Percentiles rank a stretch among this genome's conserved stretches.
phyloP scores from a whole-genome alignment of 768 basidiomycete species.

The Pulveroboletus sp. region DNA sequence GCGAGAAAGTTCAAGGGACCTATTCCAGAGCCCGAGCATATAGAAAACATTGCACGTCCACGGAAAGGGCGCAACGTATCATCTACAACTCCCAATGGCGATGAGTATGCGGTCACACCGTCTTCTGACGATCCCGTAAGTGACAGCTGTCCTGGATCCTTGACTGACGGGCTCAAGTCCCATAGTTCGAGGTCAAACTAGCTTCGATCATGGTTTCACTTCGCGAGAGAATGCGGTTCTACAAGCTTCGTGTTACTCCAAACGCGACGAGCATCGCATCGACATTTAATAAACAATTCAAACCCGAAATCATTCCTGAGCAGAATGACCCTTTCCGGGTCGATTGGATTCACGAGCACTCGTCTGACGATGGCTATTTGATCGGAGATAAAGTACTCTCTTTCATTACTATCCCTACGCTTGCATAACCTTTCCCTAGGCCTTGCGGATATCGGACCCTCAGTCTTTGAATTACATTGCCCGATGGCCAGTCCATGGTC shows the following conservation, averaged over 20 bases:
- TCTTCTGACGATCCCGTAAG: conserved; percentile 63
- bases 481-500: conserved; percentile 78
- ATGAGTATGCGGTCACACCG: conserved; percentile 46
- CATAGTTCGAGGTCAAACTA: conserved; percentile 73
- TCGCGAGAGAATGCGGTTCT: conserved; percentile 81
- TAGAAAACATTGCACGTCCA: conserved; percentile 55
- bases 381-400: conserved; percentile 64
- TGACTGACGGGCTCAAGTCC: conserved; percentile 1
- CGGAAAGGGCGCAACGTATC: conserved; percentile 31
- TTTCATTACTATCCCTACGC: neutral
- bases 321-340: conserved; percentile 77
- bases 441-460: conserved; percentile 66
- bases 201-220: conserved; percentile 65
- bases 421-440: conserved; percentile 38
- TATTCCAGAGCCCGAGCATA: conserved; percentile 39
- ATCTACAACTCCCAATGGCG: conserved; percentile 32
- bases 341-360: conserved; percentile 71
- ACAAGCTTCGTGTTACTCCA: conserved; percentile 71
- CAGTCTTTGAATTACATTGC: conserved; percentile 63
- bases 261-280: conserved; percentile 67
- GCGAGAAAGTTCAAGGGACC: conserved; percentile 56
- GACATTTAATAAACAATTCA: conserved; percentile 78
- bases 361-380: conserved; percentile 43
- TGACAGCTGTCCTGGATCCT: neutral
- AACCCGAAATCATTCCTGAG: conserved; percentile 81